These are phyloP conservation scores for Citrus mangshanensis DNA, from an alignment of 345 rosid genomes.

Conservation along the genomic window DNA sequence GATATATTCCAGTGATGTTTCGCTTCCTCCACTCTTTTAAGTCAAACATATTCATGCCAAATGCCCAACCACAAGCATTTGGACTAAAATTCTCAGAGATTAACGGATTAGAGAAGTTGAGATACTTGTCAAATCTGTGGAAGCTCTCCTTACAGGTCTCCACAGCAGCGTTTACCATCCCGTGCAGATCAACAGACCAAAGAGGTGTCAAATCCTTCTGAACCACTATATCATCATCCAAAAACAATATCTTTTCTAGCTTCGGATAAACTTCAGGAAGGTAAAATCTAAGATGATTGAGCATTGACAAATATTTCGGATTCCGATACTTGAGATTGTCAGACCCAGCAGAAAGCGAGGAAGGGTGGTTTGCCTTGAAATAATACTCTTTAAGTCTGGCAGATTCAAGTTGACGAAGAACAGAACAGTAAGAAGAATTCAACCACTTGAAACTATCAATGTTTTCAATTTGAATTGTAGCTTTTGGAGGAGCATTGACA, in stretches of 20 bases:
- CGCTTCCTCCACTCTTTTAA: slow-evolving; percentile 83
- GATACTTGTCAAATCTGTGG: slow-evolving; percentile 97
- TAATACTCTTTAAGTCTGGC: slow-evolving; percentile 80
- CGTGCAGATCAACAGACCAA: slow-evolving; percentile 70
- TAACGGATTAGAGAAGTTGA: slow-evolving; percentile 88
- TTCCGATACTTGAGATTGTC: slow-evolving; percentile 86
- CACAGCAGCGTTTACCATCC: slow-evolving; percentile 87
- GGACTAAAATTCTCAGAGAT: slow-evolving; percentile 70
- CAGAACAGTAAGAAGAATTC: slow-evolving; percentile 84
- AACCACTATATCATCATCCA: slow-evolving; percentile 88
- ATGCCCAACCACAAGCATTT: slow-evolving; percentile 97
- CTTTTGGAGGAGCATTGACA: slow-evolving; percentile 52
- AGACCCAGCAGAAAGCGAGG: slow-evolving; percentile 56
- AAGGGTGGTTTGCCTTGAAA: slow-evolving; percentile 75
- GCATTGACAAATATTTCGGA: slow-evolving; percentile 82
- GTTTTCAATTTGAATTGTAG: slow-evolving; percentile 62
- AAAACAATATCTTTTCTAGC: slow-evolving; percentile 70
- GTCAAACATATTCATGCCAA: slow-evolving; percentile 98
- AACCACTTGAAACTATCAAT: slow-evolving; percentile 79
- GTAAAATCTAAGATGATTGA: slow-evolving; percentile 85
- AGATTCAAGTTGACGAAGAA: slow-evolving; percentile 80
- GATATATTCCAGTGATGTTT: slow-evolving; percentile 90
- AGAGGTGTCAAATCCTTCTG: slow-evolving; percentile 81
- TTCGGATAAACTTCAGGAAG: slow-evolving; percentile 85
- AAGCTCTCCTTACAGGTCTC: slow-evolving; percentile 91